A percentile compares a stretch with the other conserved stretches of the same genome.
Conservation (phyloP, 2,329 filamentous ascomycete species). For the Xylariaceae sp. region DNA sequence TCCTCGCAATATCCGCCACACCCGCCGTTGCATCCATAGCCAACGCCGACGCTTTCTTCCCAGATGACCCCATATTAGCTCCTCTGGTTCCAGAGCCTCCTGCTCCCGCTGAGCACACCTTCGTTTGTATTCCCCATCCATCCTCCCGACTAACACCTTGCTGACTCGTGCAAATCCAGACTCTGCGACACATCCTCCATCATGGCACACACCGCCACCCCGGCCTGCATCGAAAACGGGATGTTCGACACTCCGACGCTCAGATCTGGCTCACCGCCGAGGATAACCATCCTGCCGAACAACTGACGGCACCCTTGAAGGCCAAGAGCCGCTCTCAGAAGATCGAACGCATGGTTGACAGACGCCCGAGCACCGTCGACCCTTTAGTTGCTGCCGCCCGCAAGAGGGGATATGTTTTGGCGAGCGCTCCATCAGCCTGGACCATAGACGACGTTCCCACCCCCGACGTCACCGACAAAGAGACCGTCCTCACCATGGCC, state of each 20-base stretch:
- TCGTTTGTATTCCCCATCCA: conserved; percentile 37
- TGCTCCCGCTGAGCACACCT: conserved; percentile 51
- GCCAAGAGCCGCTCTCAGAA: conserved; percentile 61
- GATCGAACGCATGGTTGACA: conserved; percentile 79
- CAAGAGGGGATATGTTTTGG: conserved; percentile 61
- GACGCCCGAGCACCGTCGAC: conserved; percentile 72
- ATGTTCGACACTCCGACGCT: conserved; percentile 58
- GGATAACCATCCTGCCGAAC: conserved; percentile 50
- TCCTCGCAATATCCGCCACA: conserved; percentile 57
- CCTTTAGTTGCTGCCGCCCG: conserved; percentile 71
- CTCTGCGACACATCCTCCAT: conserved; percentile 85
- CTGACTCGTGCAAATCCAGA: conserved; percentile 18
- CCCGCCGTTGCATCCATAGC: conserved; percentile 34
- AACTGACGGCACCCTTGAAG: conserved; percentile 46
- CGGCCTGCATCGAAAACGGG: conserved; percentile 68
- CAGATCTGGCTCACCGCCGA: conserved; percentile 60
- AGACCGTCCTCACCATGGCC: conserved; percentile 78
- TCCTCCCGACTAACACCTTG: background rate
- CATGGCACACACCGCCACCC: conserved; percentile 81
- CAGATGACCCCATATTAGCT: conserved; percentile 39
- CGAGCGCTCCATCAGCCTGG: conserved; percentile 74
- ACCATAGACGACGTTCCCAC: conserved; percentile 71
- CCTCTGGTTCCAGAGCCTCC: conserved; percentile 42
- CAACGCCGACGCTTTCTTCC: conserved; percentile 41
- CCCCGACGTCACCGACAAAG: conserved; percentile 80